Percentiles rank a stretch among this genome's conserved stretches.
Evolutionary conservation across 345 rosid genomes (phyloP).

Genomic region (Barbarea vulgaris): DNA sequence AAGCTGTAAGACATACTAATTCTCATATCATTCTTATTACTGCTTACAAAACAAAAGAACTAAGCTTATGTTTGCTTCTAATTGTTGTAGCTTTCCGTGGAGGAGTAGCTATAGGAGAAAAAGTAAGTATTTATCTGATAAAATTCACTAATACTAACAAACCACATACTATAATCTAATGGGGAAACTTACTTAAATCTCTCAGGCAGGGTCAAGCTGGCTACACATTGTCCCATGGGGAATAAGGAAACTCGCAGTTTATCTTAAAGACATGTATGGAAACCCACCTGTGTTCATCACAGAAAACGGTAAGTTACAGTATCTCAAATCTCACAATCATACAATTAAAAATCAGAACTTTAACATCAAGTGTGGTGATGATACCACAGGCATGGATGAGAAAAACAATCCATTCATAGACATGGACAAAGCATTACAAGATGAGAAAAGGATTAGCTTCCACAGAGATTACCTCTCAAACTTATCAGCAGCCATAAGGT

Average conservation of each 20-base stretch:
- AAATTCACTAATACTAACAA: neutral
- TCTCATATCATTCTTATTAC: neutral
- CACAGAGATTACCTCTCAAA: conserved; percentile 86
- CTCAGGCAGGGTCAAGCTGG: conserved; percentile 94
- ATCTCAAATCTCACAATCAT: neutral
- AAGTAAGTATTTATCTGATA: conserved; percentile 48
- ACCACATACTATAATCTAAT: neutral
- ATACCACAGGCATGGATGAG: conserved; percentile 80
- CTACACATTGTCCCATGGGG: conserved; percentile 92
- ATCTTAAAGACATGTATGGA: conserved; percentile 70
- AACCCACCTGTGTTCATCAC: conserved; percentile 76
- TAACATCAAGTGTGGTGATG: neutral
- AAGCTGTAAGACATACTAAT: conserved; percentile 43
- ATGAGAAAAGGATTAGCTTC: conserved; percentile 74
- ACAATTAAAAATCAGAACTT: neutral
- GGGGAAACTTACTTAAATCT: conserved; percentile 30
- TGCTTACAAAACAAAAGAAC: neutral
- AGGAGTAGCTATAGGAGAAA: conserved; percentile 81
- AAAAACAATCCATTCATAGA: conserved; percentile 54
- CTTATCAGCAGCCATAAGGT: conserved; percentile 78
- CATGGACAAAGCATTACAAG: conserved; percentile 64
- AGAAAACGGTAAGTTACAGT: conserved; percentile 61
- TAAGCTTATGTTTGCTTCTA: conserved; percentile 21
- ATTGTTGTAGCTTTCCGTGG: conserved; percentile 59
- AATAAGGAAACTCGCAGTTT: conserved; percentile 58